Evolutionary conservation across 441 rosid genomes (phyloP).

Genomic region (Aleurites moluccanus): DNA sequence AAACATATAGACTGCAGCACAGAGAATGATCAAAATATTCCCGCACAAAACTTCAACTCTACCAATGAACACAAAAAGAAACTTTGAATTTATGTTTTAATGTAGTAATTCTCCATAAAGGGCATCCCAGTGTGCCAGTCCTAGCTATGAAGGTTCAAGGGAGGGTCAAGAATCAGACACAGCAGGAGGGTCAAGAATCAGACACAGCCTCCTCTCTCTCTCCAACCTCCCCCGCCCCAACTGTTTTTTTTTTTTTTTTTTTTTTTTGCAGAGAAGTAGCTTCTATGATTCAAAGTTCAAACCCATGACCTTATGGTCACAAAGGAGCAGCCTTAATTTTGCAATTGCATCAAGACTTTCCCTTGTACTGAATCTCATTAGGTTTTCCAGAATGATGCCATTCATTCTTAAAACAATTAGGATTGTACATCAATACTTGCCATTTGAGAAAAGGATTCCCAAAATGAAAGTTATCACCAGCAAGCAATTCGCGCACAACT

Average conservation of each 20-base stretch:
- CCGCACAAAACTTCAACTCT: neutral
- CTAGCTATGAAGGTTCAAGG: neutral
- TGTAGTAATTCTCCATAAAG: neutral
- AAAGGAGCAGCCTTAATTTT: neutral
- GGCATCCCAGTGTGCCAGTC: neutral
- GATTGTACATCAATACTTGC: conserved; percentile 43
- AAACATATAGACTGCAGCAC: neutral
- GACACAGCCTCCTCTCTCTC: no score
- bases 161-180: neutral
- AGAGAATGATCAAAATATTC: conserved; percentile 6
- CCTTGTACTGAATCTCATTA: neutral
- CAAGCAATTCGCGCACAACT: conserved; percentile 60
- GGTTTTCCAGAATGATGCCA: neutral
- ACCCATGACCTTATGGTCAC: neutral
- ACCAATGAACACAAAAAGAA: conserved; percentile 2
- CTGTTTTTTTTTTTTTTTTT: no score
- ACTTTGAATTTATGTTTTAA: neutral
- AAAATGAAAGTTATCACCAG: conserved; percentile 79
- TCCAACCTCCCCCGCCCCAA: neutral
- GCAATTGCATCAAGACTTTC: neutral
- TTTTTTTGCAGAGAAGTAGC: neutral
- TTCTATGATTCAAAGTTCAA: neutral
- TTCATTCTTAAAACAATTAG: neutral
- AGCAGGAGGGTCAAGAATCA: no score
- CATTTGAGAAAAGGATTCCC: conserved; percentile 84